Conservation (phyloP, 2,329 filamentous ascomycete species). For the Akanthomyces muscarius region DNA sequence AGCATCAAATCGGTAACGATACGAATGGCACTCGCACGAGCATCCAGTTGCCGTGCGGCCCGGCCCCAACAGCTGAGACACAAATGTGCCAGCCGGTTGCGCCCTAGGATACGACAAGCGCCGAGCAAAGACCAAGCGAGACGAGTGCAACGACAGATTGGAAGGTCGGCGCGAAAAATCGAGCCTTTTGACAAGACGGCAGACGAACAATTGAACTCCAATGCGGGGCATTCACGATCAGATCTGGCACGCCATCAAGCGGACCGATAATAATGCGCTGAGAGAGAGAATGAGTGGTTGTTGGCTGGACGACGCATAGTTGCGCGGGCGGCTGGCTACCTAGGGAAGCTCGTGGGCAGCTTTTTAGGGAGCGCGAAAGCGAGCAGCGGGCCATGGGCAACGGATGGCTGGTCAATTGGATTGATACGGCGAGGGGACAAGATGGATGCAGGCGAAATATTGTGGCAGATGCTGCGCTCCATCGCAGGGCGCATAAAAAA, state of each 20-base stretch:
- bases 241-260: not conserved
- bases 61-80: not conserved
- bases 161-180: not conserved
- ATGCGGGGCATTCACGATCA: not conserved
- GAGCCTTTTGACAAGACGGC: not conserved
- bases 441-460: no score
- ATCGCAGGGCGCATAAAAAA: no score
- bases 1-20: not conserved
- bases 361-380: not conserved
- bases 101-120: not conserved
- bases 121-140: not conserved
- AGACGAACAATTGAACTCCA: not conserved
- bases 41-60: no score
- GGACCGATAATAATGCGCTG: not conserved
- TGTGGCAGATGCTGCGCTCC: no score
- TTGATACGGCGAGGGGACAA: not conserved
- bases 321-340: not conserved
- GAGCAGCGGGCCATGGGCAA: not conserved
- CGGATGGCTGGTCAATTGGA: not conserved
- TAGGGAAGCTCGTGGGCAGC: not conserved
- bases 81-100: not conserved
- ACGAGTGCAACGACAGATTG: not conserved
- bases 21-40: no score
- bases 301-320: slow-evolving; percentile 1
- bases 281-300: not conserved